A percentile compares a stretch with the other conserved stretches of the same genome.
phyloP scores from a whole-genome alignment of 805 yeast species.

The Kazachstania kunashirensis region DNA sequence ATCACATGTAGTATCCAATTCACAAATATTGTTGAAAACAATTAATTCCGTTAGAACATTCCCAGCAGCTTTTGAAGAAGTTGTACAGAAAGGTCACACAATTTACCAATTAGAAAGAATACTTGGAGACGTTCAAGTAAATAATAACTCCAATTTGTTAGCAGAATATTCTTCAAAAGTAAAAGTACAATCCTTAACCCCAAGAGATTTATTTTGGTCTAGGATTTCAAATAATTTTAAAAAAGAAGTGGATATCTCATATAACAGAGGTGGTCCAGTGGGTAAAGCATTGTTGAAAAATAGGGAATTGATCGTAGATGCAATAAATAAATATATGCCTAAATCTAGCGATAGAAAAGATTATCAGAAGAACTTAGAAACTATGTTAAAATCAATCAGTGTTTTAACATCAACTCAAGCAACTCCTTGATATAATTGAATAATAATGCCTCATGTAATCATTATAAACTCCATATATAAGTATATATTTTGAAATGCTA shows the following conservation, averaged over 20 bases:
- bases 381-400: conserved; percentile 18
- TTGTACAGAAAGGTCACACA: conserved; percentile 9
- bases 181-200: conserved; percentile 9
- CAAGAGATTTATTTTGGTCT: conserved; percentile 23
- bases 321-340: conserved; percentile 15
- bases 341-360: conserved; percentile 8
- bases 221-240: conserved; percentile 18
- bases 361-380: conserved; percentile 9
- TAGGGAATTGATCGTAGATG: conserved; percentile 12
- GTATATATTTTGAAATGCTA: too few relatives aligned
- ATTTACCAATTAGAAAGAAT: conserved; percentile 13
- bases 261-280: conserved; percentile 30
- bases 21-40: conserved; percentile 19
- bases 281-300: conserved; percentile 24
- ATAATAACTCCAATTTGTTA: conserved; percentile 10
- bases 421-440: background rate
- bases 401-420: conserved; percentile 6
- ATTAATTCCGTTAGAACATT: conserved; percentile 25
- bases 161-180: conserved; percentile 14
- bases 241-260: conserved; percentile 26
- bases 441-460: background rate
- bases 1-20: conserved; percentile 11
- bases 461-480: background rate
- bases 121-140: conserved; percentile 10
- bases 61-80: conserved; percentile 17